A percentile compares a stretch with the other conserved stretches of the same genome.
phyloP scores from a whole-genome alignment of 2,329 filamentous ascomycete species.

The Pseudogymnoascus sp. region DNA sequence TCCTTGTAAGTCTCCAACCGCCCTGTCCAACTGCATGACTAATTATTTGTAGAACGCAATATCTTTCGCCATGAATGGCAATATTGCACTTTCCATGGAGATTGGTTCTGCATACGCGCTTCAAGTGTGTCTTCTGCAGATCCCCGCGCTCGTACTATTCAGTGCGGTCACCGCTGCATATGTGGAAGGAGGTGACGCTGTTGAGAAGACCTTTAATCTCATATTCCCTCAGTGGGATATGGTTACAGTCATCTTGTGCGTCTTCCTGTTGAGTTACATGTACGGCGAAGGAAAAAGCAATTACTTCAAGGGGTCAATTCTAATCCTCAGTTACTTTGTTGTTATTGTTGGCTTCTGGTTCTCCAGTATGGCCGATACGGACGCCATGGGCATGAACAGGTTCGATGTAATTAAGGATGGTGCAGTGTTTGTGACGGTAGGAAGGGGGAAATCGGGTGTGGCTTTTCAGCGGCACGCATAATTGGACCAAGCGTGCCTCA shows the following conservation, averaged over 20 bases:
- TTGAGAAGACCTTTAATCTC: conserved; percentile 65
- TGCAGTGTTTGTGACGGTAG: conserved; percentile 27
- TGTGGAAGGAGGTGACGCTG: conserved; percentile 44
- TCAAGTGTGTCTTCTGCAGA: conserved; percentile 90
- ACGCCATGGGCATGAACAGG: conserved; percentile 24
- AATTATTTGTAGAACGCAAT: conserved; percentile 68
- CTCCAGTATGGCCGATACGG: conserved; percentile 43
- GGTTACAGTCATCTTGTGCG: conserved; percentile 91
- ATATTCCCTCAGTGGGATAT: conserved; percentile 99
- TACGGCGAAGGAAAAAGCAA: conserved; percentile 99
- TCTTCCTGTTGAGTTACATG: conserved; percentile 94
- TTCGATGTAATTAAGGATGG: conserved; percentile 28
- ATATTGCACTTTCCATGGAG: conserved; percentile 97
- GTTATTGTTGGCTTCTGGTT: conserved; percentile 90
- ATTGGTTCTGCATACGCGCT: conserved; percentile 95
- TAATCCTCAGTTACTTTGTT: conserved; percentile 87
- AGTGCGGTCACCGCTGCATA: conserved; percentile 63
- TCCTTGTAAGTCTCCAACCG: conserved; percentile 55
- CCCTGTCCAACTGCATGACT: conserved; percentile 11
- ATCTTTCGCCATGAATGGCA: conserved; percentile 98
- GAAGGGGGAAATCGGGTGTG: conserved; percentile 21
- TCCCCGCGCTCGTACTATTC: conserved; percentile 86
- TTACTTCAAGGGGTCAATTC: conserved; percentile 97
- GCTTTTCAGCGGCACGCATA: conserved; percentile 22
- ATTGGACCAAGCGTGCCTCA: background rate